Evolutionary conservation across 2,329 filamentous ascomycete species (phyloP), one percentile per base, ranked within the genome.

Genomic region (Trichophyton equinum): DNA sequence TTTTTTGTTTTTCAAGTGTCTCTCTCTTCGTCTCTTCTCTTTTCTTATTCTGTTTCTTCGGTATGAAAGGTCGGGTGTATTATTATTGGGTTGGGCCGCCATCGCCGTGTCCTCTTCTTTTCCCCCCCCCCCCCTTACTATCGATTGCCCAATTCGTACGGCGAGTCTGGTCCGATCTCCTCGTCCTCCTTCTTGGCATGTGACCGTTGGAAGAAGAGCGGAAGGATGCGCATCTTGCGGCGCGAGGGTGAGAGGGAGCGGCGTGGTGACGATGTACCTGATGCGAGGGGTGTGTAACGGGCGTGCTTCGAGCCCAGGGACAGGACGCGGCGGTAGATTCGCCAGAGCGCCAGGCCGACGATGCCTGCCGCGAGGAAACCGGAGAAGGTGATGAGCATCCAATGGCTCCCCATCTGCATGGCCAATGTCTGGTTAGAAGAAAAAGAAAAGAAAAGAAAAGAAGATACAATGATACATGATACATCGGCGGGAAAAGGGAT

Each of bases 321-420:
- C 55, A 77, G 66, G 22, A 79, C 64, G 3, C 78, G 77, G 30
- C 75, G 76, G 63, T 82, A 82, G 25, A 74, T 70, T 74, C 75
- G 79, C 77, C 79, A 82, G 60, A 78, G 69, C 44, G 73, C 67
- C 61, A 79, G 72, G 15, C 80, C 76, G 20, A 81, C 71, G 25
- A 76, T 67, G 47, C 74, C 75, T 27, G 77, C 80, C 11, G 81
- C 64, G 42, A 77, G 62, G 67, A 81, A 81, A 22, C 80, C 80
- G 25, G 76, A 66, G 22, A 79, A 69, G 2, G 81, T 82, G 15
- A 83, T 74, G 60, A 82, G 72, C 63, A 82, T 66, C 81, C 81
- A 83, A 66, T 83, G 78, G 63, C 77, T 76, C 25, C 78, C 79
- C 77, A 83, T 81, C 77, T 77, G 53, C 2, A 18, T 27, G 15